Conservation (phyloP, 495 filamentous ascomycete species). For the Hypoxylon crocopeplum region DNA sequence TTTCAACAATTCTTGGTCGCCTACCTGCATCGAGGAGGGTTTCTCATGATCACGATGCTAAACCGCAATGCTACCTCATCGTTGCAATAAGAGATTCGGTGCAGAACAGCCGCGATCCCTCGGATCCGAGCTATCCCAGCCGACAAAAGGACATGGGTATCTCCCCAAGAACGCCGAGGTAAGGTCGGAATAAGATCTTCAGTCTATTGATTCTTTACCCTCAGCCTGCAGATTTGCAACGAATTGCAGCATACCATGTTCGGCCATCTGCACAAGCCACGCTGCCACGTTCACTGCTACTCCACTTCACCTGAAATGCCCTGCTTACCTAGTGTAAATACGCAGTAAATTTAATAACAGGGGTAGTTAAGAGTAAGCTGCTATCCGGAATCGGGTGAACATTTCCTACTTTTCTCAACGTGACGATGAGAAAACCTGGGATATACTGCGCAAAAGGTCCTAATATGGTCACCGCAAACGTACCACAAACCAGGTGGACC, state of each 20-base stretch:
- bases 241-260: neutral
- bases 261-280: conserved; percentile 1
- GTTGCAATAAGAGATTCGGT: too few species aligned
- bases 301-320: too few species aligned
- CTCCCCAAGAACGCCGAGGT: neutral
- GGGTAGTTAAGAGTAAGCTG: conserved; percentile 12
- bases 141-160: conserved; percentile 1
- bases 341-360: too few species aligned
- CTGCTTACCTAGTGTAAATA: too few species aligned
- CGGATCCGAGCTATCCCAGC: conserved; percentile 20
- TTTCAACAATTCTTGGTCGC: too few species aligned
- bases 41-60: too few species aligned
- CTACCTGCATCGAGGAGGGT: too few species aligned
- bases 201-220: neutral
- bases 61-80: too few species aligned
- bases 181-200: conserved; percentile 10
- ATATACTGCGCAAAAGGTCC: too few species aligned
- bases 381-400: conserved; percentile 15
- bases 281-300: too few species aligned
- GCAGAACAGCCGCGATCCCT: too few species aligned
- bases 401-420: conserved; percentile 7
- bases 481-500: neutral
- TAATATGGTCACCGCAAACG: too few species aligned
- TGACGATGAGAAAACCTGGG: neutral
- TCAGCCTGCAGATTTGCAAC: neutral